Percentiles rank a stretch among this genome's conserved stretches.
Conservation (phyloP, 2,329 filamentous ascomycete genomes). For the Neopestalotiopsis sp. region DNA sequence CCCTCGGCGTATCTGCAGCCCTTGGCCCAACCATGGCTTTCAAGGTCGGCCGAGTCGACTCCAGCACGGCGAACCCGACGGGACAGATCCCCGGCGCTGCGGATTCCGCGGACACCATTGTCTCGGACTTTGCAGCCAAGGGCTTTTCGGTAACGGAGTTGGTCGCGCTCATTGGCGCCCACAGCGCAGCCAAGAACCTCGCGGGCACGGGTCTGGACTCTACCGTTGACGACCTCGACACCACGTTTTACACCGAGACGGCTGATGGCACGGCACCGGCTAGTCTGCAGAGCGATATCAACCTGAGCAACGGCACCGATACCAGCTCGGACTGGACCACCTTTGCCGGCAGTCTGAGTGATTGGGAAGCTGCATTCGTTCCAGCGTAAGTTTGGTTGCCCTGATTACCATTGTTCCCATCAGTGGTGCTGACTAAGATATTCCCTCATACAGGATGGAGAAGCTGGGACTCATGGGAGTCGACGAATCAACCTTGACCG, state of each 20-base stretch:
- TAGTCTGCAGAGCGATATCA: constrained; percentile 32
- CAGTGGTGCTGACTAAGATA: background rate
- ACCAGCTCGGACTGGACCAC: constrained; percentile 30
- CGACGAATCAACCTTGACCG: constrained; percentile 28
- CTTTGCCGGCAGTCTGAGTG: constrained; percentile 28
- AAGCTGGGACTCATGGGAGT: constrained; percentile 33
- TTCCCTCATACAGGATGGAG: constrained; percentile 29
- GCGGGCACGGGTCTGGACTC: constrained; percentile 30
- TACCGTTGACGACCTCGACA: constrained; percentile 30
- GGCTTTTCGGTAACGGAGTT: constrained; percentile 33
- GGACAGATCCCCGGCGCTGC: constrained; percentile 28
- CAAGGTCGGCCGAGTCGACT: constrained; percentile 33
- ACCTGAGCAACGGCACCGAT: constrained; percentile 29
- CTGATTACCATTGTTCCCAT: no score
- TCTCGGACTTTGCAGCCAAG: constrained; percentile 28
- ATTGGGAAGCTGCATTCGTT: constrained; percentile 33
- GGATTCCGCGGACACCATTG: constrained; percentile 24
- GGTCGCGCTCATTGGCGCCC: constrained; percentile 34
- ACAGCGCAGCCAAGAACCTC: constrained; percentile 33
- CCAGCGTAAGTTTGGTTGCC: constrained; percentile 31
- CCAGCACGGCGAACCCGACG: constrained; percentile 25
- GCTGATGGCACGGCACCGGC: constrained; percentile 28
- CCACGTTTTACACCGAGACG: constrained; percentile 34
- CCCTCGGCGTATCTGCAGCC: constrained; percentile 32
- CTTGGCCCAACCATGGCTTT: constrained; percentile 30